phyloP scores from a whole-genome alignment of 1,139 yeast species.

The Yamadazyma blattariae region DNA sequence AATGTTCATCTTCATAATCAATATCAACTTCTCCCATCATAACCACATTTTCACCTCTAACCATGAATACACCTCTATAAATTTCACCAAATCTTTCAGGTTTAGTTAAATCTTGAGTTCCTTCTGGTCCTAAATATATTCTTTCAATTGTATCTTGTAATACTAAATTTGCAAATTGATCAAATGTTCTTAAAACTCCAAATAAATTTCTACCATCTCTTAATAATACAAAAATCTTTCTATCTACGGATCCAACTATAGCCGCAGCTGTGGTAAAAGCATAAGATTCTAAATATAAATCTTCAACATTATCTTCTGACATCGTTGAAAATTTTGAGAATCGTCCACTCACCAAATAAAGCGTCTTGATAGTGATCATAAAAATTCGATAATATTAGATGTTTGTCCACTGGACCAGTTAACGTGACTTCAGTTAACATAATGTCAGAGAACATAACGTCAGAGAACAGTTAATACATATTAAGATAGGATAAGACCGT shows the following conservation, averaged over 20 bases:
- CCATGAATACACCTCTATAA: conserved; percentile 76
- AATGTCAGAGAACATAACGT: too few relatives aligned
- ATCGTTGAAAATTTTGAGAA: conserved; percentile 5
- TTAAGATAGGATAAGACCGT: too few relatives aligned
- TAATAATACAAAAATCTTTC: conserved; percentile 78
- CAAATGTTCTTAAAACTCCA: conserved; percentile 93
- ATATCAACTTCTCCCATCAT: conserved; percentile 93
- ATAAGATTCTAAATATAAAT: conserved; percentile 62
- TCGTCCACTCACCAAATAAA: conserved; percentile 5
- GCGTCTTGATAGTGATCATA: not conserved
- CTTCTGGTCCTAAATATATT: conserved; percentile 52
- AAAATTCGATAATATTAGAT: too few relatives aligned
- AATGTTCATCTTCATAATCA: conserved; percentile 76
- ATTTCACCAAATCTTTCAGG: conserved; percentile 66
- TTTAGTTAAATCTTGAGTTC: conserved; percentile 20
- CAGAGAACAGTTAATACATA: too few relatives aligned
- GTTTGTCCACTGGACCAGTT: too few relatives aligned
- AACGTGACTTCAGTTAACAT: too few relatives aligned
- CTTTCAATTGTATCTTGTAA: conserved; percentile 89
- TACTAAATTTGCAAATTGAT: conserved; percentile 91
- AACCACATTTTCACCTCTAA: conserved; percentile 97
- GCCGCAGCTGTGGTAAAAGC: conserved; percentile 98
- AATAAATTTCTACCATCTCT: conserved; percentile 88
- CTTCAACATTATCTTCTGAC: conserved; percentile 33
- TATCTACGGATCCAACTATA: conserved; percentile 88